Evolutionary conservation across 257 asterid species (phyloP).

Genomic region (Avicennia marina): DNA sequence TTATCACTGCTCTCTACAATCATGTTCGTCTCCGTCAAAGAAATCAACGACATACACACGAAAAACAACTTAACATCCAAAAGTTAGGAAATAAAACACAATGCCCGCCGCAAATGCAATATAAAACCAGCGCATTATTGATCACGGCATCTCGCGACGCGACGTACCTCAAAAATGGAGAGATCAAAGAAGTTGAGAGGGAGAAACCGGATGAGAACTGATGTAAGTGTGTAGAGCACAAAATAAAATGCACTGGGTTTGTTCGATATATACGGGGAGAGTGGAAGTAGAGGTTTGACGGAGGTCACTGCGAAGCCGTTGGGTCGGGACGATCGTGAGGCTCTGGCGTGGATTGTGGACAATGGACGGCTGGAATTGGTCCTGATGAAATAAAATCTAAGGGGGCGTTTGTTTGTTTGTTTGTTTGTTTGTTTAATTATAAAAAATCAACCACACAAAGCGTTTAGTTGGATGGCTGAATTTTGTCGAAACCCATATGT

Average conservation of each 20-base stretch:
- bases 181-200: constrained; percentile 7
- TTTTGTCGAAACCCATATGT: no score
- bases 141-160: background rate
- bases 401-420: no score
- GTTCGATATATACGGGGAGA: background rate
- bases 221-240: constrained; percentile 35
- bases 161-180: constrained; percentile 25
- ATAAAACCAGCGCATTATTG: no score
- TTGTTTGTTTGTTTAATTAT: no score
- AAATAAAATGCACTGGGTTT: constrained; percentile 13
- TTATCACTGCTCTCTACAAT: constrained; percentile 32
- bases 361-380: constrained; percentile 26
- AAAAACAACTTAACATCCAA: background rate
- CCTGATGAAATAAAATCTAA: no score
- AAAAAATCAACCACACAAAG: no score
- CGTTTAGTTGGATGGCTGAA: no score
- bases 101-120: no score
- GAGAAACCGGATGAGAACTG: constrained; percentile 1
- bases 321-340: constrained; percentile 30
- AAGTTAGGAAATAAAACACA: no score
- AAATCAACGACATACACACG: background rate
- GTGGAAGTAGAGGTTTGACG: constrained; percentile 17
- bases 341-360: background rate
- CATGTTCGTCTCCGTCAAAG: constrained; percentile 6
- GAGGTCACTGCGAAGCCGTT: constrained; percentile 16